A percentile compares a stretch with the other conserved stretches of the same genome.
phyloP scores from a whole-genome alignment of 2,329 filamentous ascomycete species.

The Madurella fahalii region DNA sequence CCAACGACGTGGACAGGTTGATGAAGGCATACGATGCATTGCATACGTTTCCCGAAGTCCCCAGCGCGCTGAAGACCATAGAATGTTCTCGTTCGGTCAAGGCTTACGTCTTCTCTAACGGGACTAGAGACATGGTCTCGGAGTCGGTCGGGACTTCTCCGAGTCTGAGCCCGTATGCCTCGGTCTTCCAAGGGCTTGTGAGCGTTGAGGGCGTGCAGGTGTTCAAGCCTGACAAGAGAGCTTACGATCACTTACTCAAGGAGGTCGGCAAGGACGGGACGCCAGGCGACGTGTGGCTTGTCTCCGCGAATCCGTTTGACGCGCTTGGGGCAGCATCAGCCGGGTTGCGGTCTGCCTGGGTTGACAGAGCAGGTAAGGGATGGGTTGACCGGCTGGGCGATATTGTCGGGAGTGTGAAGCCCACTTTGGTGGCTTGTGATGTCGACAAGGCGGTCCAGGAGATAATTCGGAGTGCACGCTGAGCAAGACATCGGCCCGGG shows the following conservation, averaged over 20 bases:
- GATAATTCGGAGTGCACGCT: constrained; percentile 24
- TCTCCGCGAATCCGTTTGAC: constrained; percentile 72
- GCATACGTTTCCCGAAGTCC: constrained; percentile 61
- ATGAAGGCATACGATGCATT: constrained; percentile 64
- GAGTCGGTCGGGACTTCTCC: constrained; percentile 56
- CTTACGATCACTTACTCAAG: constrained; percentile 57
- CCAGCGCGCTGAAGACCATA: constrained; percentile 48
- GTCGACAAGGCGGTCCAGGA: constrained; percentile 53
- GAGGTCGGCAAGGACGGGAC: constrained; percentile 44
- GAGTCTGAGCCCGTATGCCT: constrained; percentile 45
- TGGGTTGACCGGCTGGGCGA: constrained; percentile 62
- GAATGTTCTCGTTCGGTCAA: constrained; percentile 38
- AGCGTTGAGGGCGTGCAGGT: constrained; percentile 56
- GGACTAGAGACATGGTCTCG: constrained; percentile 58
- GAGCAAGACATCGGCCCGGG: too few relatives aligned
- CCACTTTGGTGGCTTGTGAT: constrained; percentile 50
- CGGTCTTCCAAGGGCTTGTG: constrained; percentile 52
- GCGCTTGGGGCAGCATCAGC: constrained; percentile 58
- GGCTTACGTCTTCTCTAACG: constrained; percentile 67
- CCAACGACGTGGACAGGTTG: constrained; percentile 43
- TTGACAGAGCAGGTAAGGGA: constrained; percentile 58
- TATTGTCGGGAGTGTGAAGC: constrained; percentile 39
- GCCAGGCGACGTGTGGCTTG: constrained; percentile 57
- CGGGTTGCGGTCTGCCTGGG: constrained; percentile 62
- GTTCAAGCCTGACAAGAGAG: constrained; percentile 62